phyloP scores from a whole-genome alignment of 2,329 filamentous ascomycete species.

The Furcasterigmium sp. region DNA sequence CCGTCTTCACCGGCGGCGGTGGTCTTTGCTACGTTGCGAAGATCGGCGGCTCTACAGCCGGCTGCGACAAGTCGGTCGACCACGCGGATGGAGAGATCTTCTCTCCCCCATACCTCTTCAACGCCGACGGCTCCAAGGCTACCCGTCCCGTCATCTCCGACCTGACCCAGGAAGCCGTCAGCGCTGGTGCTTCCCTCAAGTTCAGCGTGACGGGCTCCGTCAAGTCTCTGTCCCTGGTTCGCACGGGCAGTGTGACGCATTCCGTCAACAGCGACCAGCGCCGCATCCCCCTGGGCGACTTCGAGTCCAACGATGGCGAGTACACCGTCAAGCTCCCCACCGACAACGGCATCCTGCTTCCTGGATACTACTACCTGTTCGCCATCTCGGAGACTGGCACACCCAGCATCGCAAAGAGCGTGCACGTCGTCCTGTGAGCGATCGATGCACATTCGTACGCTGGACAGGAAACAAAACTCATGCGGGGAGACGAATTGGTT shows the following conservation, averaged over 20 bases:
- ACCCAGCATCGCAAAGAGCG: conserved; percentile 38
- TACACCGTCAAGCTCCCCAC: conserved; percentile 36
- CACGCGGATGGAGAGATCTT: conserved; percentile 53
- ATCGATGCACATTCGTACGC: background rate
- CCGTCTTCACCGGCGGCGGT: conserved; percentile 44
- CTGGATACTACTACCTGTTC: conserved; percentile 51
- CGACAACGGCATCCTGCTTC: conserved; percentile 43
- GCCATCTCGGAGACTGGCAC: conserved; percentile 37
- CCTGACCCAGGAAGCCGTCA: conserved; percentile 19
- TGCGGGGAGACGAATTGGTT: no score
- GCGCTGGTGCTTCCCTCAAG: conserved; percentile 14
- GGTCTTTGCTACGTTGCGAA: conserved; percentile 38
- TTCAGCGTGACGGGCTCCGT: conserved; percentile 15
- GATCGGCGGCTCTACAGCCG: conserved; percentile 15
- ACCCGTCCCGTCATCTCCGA: conserved; percentile 35
- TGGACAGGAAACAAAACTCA: no score
- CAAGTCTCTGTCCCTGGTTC: conserved; percentile 35
- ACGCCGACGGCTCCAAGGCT: conserved; percentile 30
- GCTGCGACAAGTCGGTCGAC: conserved; percentile 35
- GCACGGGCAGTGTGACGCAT: conserved; percentile 46
- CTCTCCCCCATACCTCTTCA: conserved; percentile 50
- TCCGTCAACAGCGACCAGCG: conserved; percentile 55
- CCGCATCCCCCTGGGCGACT: conserved; percentile 36
- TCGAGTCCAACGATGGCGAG: conserved; percentile 15
- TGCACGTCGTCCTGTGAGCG: conserved; percentile 23